phyloP scores from a whole-genome alignment of 352 stramenopile genomes.

The Globisporangium heterothallicum region DNA sequence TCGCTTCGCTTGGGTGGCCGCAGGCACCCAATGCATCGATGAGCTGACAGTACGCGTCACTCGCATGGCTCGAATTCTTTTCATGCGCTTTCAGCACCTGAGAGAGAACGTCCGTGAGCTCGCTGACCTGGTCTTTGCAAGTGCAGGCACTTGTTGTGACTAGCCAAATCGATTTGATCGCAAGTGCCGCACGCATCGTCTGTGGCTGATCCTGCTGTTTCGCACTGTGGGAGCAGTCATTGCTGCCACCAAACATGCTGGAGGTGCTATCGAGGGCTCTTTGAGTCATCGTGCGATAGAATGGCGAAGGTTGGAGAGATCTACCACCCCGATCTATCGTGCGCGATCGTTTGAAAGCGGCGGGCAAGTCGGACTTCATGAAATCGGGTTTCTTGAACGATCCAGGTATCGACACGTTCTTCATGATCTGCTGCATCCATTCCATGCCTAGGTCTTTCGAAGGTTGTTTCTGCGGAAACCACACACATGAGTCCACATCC shows the following conservation, averaged over 20 bases:
- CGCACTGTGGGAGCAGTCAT: not conserved
- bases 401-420: conserved; percentile 13
- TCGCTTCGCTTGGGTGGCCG: conserved; percentile 33
- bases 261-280: conserved; percentile 16
- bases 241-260: conserved; percentile 7
- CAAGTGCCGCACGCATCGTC: conserved; percentile 13
- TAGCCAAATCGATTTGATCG: conserved; percentile 32
- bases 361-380: conserved; percentile 1
- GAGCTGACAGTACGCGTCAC: conserved; percentile 28
- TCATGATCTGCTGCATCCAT: conserved; percentile 27
- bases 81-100: conserved; percentile 13
- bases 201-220: not conserved
- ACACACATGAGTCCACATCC: no score
- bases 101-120: conserved; percentile 21
- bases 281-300: conserved; percentile 43
- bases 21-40: conserved; percentile 33
- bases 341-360: conserved; percentile 31
- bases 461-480: not conserved
- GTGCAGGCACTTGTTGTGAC: conserved; percentile 24
- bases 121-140: conserved; percentile 18
- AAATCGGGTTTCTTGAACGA: conserved; percentile 17
- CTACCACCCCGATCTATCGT: conserved; percentile 33
- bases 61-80: conserved; percentile 19
- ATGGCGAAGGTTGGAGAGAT: conserved; percentile 7
- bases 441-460: conserved; percentile 16